Percentiles rank a stretch among this genome's conserved stretches.
These are phyloP conservation scores for Lathyrus oleraceus DNA, from an alignment of 306 rosid genomes.

Conservation along the genomic window DNA sequence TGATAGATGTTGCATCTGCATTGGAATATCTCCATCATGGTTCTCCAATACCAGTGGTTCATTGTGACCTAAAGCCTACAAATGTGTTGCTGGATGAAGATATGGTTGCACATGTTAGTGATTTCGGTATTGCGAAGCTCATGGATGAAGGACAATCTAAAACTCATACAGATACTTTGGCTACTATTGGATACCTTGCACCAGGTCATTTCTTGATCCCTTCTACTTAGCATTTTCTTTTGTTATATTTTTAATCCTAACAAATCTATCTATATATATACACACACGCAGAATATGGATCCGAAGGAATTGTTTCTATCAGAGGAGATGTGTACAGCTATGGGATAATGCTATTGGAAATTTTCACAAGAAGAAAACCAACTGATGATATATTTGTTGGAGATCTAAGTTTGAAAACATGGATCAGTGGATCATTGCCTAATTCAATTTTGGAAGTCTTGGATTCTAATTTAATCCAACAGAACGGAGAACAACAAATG, in stretches of 20 bases:
- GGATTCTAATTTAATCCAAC: conserved; percentile 16
- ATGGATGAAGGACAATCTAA: no score
- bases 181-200: no score
- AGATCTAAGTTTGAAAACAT: neutral
- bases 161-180: no score
- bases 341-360: neutral
- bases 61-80: no score
- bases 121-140: no score
- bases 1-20: no score
- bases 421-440: neutral
- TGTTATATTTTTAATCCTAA: no score
- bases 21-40: no score
- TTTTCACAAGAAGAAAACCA: neutral
- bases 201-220: conserved; percentile 38
- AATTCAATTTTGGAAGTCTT: conserved; percentile 19
- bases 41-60: no score
- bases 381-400: neutral
- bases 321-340: neutral
- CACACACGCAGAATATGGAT: conserved; percentile 14
- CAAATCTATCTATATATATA: neutral
- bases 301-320: neutral
- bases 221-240: neutral
- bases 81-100: no score
- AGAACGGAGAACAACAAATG: neutral
- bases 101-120: no score